Conservation (phyloP, 2,329 filamentous ascomycete species). For the Phialophora macrospora region DNA sequence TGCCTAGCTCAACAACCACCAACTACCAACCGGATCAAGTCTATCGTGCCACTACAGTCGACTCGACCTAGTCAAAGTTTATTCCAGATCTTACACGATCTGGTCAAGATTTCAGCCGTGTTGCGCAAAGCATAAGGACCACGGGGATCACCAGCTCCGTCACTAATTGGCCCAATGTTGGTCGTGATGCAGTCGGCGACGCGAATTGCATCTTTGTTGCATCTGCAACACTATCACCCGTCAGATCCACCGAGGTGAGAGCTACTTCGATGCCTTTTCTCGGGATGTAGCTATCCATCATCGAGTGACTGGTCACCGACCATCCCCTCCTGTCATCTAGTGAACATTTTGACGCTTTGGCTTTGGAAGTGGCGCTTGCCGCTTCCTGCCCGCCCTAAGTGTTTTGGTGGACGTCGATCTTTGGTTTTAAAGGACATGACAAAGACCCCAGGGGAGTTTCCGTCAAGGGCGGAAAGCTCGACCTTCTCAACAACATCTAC, state of each 20-base stretch:
- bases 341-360: not conserved
- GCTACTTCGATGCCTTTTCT: not conserved
- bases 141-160: not conserved
- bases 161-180: not conserved
- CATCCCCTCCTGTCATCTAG: not conserved
- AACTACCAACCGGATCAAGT: constrained; percentile 1
- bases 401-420: not conserved
- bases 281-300: constrained; percentile 5
- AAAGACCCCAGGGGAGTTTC: not conserved
- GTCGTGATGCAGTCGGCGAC: not conserved
- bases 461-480: not conserved
- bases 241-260: not conserved
- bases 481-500: not conserved
- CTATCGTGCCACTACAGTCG: not conserved
- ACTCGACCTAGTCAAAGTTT: not conserved
- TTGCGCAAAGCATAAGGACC: not conserved
- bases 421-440: not conserved
- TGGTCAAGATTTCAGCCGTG: not conserved
- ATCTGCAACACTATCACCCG: not conserved
- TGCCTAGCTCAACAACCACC: not conserved
- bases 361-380: not conserved
- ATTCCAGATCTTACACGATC: constrained; percentile 9
- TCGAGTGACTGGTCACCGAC: constrained; percentile 2
- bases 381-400: not conserved
- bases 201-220: not conserved